Evolutionary conservation across 2,329 filamentous ascomycete species (phyloP), one percentile per base, ranked within the genome.

Genomic region (Cadophora malorum): DNA sequence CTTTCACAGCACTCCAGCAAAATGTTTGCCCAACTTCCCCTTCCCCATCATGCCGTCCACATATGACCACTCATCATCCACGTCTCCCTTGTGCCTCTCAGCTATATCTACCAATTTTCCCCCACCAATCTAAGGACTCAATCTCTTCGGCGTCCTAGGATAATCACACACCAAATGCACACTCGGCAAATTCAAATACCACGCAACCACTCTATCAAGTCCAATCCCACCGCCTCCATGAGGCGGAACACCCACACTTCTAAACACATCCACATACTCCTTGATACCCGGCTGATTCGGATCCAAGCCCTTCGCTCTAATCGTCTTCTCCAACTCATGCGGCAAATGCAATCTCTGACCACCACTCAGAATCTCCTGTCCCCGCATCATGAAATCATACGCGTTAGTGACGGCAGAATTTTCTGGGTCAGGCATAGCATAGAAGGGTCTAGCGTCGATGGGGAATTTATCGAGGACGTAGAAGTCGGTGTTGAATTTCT

Each of bases 381-480:
- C 93, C 67, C 95, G 89, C 78, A 97, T 89, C 83, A 97, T 97
- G 76, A 97, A 93, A 80, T 97, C 94, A 74, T 85, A 89, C 14
- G 87, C 86, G 72, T 90, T 90, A 12, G 86, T 92, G 71, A 93
- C 86, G 45, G 84, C 83, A 65, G 87, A 84, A 74, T 91, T 87
- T 53, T 86, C 82, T 2, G 88, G 87, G 76, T 92, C 91, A 64
- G 92, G 89, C 83, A 95, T 93, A 70, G 95, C 94, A 81, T 97
- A 98, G 81, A 97, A 97, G 5, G 95, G 95, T 35, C 96, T 88
- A 23, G 96, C 92, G 47, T 85, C 84, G 79, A 96, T 89, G 55
- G 96, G 96, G 85, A 97, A 99, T 81, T 98, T 96, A 84, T 98
- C 95, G 70, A 99, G 87, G 25, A 96, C 90, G 83, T 97, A 98